Evolutionary conservation across 2,329 filamentous ascomycete genomes (phyloP), one percentile per base, ranked within the genome.

Genomic region (Pseudogymnoascus sp.): DNA sequence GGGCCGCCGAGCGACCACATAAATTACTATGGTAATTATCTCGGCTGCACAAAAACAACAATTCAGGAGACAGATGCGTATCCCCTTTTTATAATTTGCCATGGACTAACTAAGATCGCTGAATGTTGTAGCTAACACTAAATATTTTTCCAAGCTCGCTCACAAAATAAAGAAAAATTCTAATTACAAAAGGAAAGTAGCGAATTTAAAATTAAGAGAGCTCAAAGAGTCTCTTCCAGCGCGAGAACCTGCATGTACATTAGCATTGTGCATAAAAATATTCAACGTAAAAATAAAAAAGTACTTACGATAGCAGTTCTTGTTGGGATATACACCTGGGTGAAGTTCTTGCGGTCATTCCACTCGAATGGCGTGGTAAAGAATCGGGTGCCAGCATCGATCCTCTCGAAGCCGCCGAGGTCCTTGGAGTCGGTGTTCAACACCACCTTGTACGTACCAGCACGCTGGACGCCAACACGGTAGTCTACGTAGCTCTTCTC

Each of bases 281-380:
- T 21, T 37, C 50, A 26, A 13, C 26, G 6, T 9, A 3, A 6
- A 13, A 11, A 9, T 26, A 10, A 24, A 29, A 15, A 15, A 40
- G 50, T 60, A 77, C 83, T 77, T 78, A 96, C 92, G 73, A 97
- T 78, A 17, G 91, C 93, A 64, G 88, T 92, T 69, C 93, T 81
- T 60, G 84, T 84, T 13, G 93, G 93, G 64, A 96, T 84, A 73
- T 99, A 99, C 60, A 97, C 83, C 73, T 97, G 94, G 57, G 90
- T 84, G 78, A 90, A 97, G 75, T 97, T 97, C 78, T 84, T 88
- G 64, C 94, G 81, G 11, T 84, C 84, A 72, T 97, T 97, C 94
- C 94, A 97, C 64, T 84, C 82, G 77, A 97, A 84, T 11, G 91
- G 84, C 4, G 91, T 95, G 0, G 94, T 97, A 74, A 96, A 97